These are phyloP conservation scores for Tricholoma bakamatsutake DNA, from an alignment of 768 basidiomycete genomes.

Conservation along the genomic window DNA sequence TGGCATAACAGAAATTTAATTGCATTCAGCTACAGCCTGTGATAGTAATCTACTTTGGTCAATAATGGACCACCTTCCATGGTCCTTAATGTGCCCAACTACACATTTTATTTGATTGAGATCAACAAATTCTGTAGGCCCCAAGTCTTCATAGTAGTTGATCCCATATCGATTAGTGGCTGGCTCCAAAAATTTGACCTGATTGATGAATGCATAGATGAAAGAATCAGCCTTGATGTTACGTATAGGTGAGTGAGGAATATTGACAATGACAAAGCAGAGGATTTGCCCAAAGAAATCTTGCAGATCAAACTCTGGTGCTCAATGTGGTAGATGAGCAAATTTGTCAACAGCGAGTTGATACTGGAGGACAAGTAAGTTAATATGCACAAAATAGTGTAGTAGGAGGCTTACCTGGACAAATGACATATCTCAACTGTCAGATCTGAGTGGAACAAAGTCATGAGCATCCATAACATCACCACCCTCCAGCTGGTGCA, in stretches of 20 bases:
- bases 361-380: constrained; percentile 20
- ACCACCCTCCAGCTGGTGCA: constrained; percentile 21
- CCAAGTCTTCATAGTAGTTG: constrained; percentile 15
- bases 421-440: constrained; percentile 25
- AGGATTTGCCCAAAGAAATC: constrained; percentile 25
- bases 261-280: constrained; percentile 19
- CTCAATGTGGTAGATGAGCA: constrained; percentile 6
- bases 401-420: constrained; percentile 22
- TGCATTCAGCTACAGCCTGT: not conserved
- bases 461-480: constrained; percentile 20
- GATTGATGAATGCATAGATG: constrained; percentile 20
- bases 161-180: constrained; percentile 13
- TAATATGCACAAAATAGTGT: not conserved
- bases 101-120: constrained; percentile 21
- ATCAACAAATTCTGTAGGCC: constrained; percentile 20
- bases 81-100: constrained; percentile 17
- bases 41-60: not conserved
- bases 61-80: not conserved
- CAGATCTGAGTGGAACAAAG: constrained; percentile 8
- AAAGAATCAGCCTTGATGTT: constrained; percentile 12
- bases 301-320: constrained; percentile 11
- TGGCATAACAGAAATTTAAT: not conserved
- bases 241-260: constrained; percentile 11
- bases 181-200: not conserved
- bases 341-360: constrained; percentile 24